phyloP scores from a whole-genome alignment of 2,329 filamentous ascomycete genomes.

The Ophiostoma sp. region DNA sequence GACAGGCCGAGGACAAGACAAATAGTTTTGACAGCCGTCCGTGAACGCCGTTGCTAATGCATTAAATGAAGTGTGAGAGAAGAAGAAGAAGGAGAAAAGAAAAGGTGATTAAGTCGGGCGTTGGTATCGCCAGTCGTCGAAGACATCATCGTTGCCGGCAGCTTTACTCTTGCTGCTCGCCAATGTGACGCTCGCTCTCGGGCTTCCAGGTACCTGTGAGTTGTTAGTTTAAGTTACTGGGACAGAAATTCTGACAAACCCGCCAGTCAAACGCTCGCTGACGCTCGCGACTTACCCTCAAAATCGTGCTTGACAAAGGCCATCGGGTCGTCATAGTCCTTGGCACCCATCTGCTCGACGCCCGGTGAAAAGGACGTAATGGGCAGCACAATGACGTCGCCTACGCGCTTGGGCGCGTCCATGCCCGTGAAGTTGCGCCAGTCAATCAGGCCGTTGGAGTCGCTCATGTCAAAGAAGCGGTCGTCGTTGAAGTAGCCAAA shows the following conservation, averaged over 20 bases:
- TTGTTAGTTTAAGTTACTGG: constrained; percentile 7
- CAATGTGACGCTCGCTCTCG: constrained; percentile 69
- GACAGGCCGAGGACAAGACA: neutral
- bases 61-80: neutral
- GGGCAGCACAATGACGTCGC: constrained; percentile 88
- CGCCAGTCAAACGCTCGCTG: neutral
- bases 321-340: constrained; percentile 87
- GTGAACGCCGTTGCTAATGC: constrained; percentile 20
- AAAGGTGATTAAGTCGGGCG: neutral
- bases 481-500: constrained; percentile 94
- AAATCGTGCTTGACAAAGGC: constrained; percentile 98
- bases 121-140: neutral
- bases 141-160: neutral
- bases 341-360: constrained; percentile 88
- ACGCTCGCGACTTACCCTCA: constrained; percentile 66
- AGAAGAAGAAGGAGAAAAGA: neutral
- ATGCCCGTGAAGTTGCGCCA: constrained; percentile 91
- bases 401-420: constrained; percentile 77
- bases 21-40: neutral
- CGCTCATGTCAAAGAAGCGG: constrained; percentile 79
- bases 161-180: constrained; percentile 43
- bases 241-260: constrained; percentile 1
- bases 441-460: constrained; percentile 71
- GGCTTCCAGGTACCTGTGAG: constrained; percentile 72
- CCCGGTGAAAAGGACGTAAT: constrained; percentile 98